Evolutionary conservation across 2,329 filamentous ascomycete species (phyloP), one percentile per base, ranked within the genome.

Genomic region (Aspergillus glaucus): DNA sequence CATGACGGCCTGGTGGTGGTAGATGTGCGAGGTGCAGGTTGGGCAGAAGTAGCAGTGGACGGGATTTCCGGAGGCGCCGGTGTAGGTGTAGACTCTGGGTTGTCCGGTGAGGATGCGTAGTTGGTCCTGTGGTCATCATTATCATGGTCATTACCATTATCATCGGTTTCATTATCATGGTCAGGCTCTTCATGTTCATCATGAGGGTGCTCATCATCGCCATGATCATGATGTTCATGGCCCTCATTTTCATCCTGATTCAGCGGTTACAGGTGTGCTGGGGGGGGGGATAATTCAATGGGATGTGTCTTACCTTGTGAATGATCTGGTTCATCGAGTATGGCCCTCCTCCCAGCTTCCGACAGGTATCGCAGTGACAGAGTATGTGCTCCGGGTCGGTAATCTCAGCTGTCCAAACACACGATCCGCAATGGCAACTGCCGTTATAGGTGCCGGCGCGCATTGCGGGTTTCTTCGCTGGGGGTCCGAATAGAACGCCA

Each of bases 21-120:
- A 71, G n/a, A 71, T 62, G 49, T 71, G 68, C 40, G 59, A 64
- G 4, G 68, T 71, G 52, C 68, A 71, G 3, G 55, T 67, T 15
- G 56, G 52, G 49, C 68, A 71, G 48, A 66, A 69, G 50, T 60
- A 69, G 52, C 68, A 71, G 44, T 62, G 34, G 43, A 49, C 43
- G 7, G 47, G 24, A n/a, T 50, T 47, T n/a, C 36, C 42, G 32
- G 45, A 47, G 41, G 47, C 47, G 28, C 43, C 47, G 24, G 43
- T 45, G 26, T 49, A 48, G 21, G 37, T 45, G 43, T 49, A 41
- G 17, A 34, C 40, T 22, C 24, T 22, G n/a, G 43, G 47, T 6
- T 34, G 21, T 22, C 47, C 43, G 19, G 47, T 41, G 43, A 49
- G 42, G 43, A 49, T 36, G n/a, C 36, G 43, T 32, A 49, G 17